Base-by-base conservation (phyloP, 129 eudicot species). In the Tanacetum coccineum region DNA sequence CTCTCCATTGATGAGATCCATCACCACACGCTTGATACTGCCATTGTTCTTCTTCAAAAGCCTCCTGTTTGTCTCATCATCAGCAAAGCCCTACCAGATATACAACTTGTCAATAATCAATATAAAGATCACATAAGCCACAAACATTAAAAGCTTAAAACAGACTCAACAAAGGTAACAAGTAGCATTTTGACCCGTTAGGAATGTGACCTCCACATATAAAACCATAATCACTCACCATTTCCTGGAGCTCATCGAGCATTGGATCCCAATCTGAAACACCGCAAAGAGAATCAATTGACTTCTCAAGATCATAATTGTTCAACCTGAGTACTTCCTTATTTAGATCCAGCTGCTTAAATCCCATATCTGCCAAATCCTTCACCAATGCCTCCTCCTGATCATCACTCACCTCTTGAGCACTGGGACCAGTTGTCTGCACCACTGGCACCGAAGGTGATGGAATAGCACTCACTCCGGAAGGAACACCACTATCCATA, bases 201-300 rank as follows among this genome's bases (percentile, higher is more conserved):
- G 42, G 7, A 36, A 36, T 0, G 2, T 36, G 42, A 36, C 40
- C 9, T 32, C 40, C 40, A n/a, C n/a, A 32, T 36, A 36, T 36
- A 36, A 36, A 30, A 6, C 9, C 42, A 36, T 36, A 36, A 36
- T 36, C 52, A 70, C 83, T 78, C 42, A 88, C 98, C 98, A 88
- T 93, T 67, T 86, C 98, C 76, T 82, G 70, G 46, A 93, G 80
- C 83, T 93, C 98, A 28, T 81, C 91, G 15, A 93, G 95, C 30
- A 91, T 80, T 1, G 95, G 88, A 72, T 88, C 96, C 98, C 98
- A 92, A 64, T 86, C 98, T n/a, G 77, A 53, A 56, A 78, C 87
- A 44, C 80, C 91, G 75, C 94, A 91, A 21, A 87, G 96, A 19
- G 76, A 93, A 57, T 87, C 91, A 61, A 91, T 83, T 0, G 90